Evolutionary conservation across 352 stramenopile genomes (phyloP).

Genomic region (Thalassiosira ordinaria): DNA sequence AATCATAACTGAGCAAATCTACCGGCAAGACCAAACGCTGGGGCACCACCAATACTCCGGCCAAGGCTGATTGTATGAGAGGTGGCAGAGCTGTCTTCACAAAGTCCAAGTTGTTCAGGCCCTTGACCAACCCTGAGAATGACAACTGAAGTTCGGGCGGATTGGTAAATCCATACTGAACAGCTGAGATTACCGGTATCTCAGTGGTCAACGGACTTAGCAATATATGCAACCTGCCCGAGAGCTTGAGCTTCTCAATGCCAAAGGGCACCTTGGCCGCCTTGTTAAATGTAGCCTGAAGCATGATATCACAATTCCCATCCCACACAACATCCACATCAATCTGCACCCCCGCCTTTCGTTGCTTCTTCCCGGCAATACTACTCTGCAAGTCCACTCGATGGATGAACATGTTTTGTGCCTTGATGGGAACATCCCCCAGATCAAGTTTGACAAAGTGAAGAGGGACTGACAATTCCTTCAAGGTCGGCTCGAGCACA

Average conservation of each 20-base stretch:
- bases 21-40: slow-evolving; percentile 69
- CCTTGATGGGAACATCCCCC: slow-evolving; percentile 60
- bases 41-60: slow-evolving; percentile 60
- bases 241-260: slow-evolving; percentile 67
- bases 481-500: slow-evolving; percentile 62
- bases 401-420: slow-evolving; percentile 73
- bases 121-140: slow-evolving; percentile 54
- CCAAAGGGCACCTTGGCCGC: slow-evolving; percentile 57
- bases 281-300: slow-evolving; percentile 64
- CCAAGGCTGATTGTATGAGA: slow-evolving; percentile 49
- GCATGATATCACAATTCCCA: slow-evolving; percentile 67
- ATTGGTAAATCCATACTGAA: slow-evolving; percentile 80
- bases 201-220: slow-evolving; percentile 64
- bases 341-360: slow-evolving; percentile 47
- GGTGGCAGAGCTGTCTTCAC: slow-evolving; percentile 44
- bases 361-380: neutral
- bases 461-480: slow-evolving; percentile 59
- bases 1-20: slow-evolving; percentile 53
- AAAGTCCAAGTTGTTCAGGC: slow-evolving; percentile 48
- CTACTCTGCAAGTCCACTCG: slow-evolving; percentile 5
- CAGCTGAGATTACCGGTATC: slow-evolving; percentile 60
- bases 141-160: slow-evolving; percentile 62
- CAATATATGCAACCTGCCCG: slow-evolving; percentile 61
- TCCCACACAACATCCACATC: slow-evolving; percentile 78
- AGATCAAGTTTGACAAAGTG: slow-evolving; percentile 77